phyloP scores from a whole-genome alignment of 371 early-diverging fungal genomes.

The Mortierella sp. region DNA sequence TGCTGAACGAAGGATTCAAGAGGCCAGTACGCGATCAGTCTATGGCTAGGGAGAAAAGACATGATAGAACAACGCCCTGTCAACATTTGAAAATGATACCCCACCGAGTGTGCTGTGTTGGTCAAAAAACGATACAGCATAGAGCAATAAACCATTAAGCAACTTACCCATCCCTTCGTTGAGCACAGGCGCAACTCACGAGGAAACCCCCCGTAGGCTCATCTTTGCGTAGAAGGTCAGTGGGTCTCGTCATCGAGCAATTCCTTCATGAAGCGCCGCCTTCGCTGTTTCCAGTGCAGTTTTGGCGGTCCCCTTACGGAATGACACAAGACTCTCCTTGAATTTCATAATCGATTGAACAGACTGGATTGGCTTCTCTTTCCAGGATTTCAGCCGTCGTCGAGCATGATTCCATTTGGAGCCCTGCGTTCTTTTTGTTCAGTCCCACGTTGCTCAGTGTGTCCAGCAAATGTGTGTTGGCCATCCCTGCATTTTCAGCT shows the following conservation, averaged over 20 bases:
- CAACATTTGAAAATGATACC: too few relatives aligned
- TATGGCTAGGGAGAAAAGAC: too few relatives aligned
- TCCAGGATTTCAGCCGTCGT: conserved; percentile 48
- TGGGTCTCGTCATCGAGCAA: conserved; percentile 28
- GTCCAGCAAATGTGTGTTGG: conserved; percentile 26
- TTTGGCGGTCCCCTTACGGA: conserved; percentile 34
- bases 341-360: conserved; percentile 50
- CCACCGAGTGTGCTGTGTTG: too few relatives aligned
- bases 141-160: too few relatives aligned
- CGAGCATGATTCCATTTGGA: conserved; percentile 36
- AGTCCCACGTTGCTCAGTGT: conserved; percentile 22
- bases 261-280: conserved; percentile 32
- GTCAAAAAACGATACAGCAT: too few relatives aligned
- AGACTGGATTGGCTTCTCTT: conserved; percentile 53
- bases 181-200: too few relatives aligned
- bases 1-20: too few relatives aligned
- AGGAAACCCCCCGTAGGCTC: conserved; percentile 37
- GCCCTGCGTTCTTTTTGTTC: conserved; percentile 44
- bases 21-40: too few relatives aligned
- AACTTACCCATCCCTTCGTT: too few relatives aligned
- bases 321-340: conserved; percentile 39
- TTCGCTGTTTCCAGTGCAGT: conserved; percentile 46
- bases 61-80: too few relatives aligned
- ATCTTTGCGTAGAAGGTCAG: conserved; percentile 54
- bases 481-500: conserved; percentile 19